These are phyloP conservation scores for Boechera stricta DNA, from an alignment of 345 rosid genomes.

Conservation along the genomic window DNA sequence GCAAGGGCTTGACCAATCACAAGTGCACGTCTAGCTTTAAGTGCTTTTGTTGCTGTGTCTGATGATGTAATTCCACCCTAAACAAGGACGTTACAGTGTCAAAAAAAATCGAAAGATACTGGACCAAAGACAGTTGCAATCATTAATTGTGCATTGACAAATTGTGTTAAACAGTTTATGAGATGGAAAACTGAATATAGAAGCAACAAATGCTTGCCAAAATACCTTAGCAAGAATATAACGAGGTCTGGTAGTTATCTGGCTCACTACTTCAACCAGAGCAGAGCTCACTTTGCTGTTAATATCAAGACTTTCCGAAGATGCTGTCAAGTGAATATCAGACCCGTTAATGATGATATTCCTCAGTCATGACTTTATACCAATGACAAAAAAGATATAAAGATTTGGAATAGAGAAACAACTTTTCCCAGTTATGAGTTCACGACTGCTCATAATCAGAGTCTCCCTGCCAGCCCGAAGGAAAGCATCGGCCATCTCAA, in stretches of 20 bases:
- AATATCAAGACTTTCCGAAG: slow-evolving; percentile 92
- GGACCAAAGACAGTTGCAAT: slow-evolving; percentile 16
- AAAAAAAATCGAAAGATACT: neutral
- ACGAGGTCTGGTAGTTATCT: slow-evolving; percentile 82
- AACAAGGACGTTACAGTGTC: slow-evolving; percentile 35
- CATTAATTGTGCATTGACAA: slow-evolving; percentile 13
- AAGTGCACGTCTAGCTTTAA: slow-evolving; percentile 84
- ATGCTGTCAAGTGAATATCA: slow-evolving; percentile 55
- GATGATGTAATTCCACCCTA: slow-evolving; percentile 99
- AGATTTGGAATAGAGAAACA: slow-evolving; percentile 35
- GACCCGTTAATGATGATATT: slow-evolving; percentile 23
- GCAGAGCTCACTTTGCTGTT: slow-evolving; percentile 98
- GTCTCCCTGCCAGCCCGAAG: slow-evolving; percentile 73
- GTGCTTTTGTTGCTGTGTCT: slow-evolving; percentile 96
- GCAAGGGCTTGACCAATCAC: slow-evolving; percentile 94
- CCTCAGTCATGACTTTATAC: slow-evolving; percentile 7
- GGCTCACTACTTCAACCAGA: slow-evolving; percentile 83
- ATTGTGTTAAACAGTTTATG: slow-evolving; percentile 7
- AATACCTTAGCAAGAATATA: slow-evolving; percentile 95
- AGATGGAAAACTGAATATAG: slow-evolving; percentile 24
- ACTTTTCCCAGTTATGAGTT: slow-evolving; percentile 91
- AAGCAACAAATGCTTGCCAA: slow-evolving; percentile 24
- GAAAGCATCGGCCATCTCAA: slow-evolving; percentile 73
- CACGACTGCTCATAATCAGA: slow-evolving; percentile 89
- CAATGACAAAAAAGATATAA: slow-evolving; percentile 1